Percentiles rank a stretch among this genome's conserved stretches.
Evolutionary conservation across 192 early-diverging fungal genomes (phyloP).

Genomic region (Rhizophagus clarus): DNA sequence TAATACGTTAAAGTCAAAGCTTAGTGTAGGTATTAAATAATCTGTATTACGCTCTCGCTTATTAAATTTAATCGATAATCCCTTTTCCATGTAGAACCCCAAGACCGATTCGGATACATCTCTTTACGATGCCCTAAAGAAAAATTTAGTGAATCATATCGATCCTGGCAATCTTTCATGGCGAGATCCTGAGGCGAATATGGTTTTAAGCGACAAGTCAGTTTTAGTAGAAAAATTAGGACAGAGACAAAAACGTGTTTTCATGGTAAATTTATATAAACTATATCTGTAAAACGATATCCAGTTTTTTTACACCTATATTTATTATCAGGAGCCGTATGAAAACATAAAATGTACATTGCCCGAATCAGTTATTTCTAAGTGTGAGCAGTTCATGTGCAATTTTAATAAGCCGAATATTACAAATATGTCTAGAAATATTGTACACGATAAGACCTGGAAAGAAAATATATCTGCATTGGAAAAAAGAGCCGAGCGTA

Average conservation of each 20-base stretch:
- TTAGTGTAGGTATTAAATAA: constrained; percentile 5
- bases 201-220: neutral
- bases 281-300: neutral
- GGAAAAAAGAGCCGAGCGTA: neutral
- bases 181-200: neutral
- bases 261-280: neutral
- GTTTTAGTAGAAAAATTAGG: neutral
- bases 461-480: neutral
- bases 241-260: neutral
- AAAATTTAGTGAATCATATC: neutral
- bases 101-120: neutral
- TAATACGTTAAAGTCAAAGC: constrained; percentile 8
- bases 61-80: neutral
- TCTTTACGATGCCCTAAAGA: neutral
- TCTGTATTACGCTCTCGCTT: neutral
- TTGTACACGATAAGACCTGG: neutral
- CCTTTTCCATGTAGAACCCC: neutral
- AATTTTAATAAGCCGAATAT: constrained; percentile 5
- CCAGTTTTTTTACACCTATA: neutral
- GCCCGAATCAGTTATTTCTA: neutral
- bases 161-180: neutral
- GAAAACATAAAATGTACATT: constrained; percentile 14
- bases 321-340: neutral
- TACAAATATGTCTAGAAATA: constrained; percentile 13
- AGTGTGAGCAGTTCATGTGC: neutral